Evolutionary conservation across 352 stramenopile genomes (phyloP).

Genomic region (Phytophthora hybrid): DNA sequence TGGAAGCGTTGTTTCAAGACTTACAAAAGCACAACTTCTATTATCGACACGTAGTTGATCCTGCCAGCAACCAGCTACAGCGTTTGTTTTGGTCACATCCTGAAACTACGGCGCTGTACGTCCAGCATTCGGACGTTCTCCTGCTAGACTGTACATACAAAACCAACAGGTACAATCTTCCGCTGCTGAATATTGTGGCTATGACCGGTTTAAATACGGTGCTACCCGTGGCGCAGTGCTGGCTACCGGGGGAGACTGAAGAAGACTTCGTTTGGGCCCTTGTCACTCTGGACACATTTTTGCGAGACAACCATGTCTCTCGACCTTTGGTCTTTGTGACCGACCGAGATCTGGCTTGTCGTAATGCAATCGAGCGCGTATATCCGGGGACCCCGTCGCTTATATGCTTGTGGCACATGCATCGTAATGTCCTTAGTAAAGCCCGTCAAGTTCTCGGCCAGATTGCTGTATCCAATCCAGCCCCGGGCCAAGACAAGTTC

Average conservation of each 20-base stretch:
- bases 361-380: not conserved
- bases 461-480: not conserved
- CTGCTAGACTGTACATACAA: not conserved
- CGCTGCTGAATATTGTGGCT: not conserved
- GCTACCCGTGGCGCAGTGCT: not conserved
- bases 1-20: no score
- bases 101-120: no score
- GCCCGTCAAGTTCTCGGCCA: not conserved
- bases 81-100: no score
- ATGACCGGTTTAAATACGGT: not conserved
- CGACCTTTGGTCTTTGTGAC: not conserved
- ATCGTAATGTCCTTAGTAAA: not conserved
- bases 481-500: conserved; percentile 1
- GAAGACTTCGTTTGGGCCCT: not conserved
- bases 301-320: no score
- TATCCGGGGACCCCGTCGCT: not conserved
- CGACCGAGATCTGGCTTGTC: not conserved
- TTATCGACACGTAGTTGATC: no score
- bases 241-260: not conserved
- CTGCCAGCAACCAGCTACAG: no score
- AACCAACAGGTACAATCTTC: not conserved
- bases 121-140: not conserved
- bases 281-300: no score
- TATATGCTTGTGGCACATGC: conserved; percentile 19
- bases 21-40: no score